Conservation (phyloP, 768 basidiomycete genomes). For the Favolaschia claudopus region DNA sequence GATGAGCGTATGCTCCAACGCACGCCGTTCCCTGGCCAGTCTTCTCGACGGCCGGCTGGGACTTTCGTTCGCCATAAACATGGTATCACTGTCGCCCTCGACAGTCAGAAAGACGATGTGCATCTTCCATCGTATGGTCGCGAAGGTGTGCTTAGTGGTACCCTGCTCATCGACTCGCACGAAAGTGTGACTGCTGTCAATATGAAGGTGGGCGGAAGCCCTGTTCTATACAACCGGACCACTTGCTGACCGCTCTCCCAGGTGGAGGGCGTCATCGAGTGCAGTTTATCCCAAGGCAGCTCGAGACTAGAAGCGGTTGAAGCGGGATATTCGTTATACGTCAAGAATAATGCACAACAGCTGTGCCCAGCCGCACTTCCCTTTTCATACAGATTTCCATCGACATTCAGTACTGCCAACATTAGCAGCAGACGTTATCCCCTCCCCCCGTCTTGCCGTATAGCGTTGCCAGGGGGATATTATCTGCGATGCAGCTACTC, state of each 20-base stretch:
- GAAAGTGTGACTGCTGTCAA: slow-evolving; percentile 1
- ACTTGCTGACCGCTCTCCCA: background rate
- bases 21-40: background rate
- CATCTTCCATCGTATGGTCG: background rate
- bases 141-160: slow-evolving; percentile 4
- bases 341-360: background rate
- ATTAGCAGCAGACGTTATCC: background rate
- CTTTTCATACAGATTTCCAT: slow-evolving; percentile 13
- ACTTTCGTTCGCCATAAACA: slow-evolving; percentile 10
- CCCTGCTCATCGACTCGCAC: background rate
- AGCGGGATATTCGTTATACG: background rate
- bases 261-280: slow-evolving; percentile 15
- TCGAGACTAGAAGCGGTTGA: background rate
- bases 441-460: slow-evolving; percentile 21
- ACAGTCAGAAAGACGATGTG: slow-evolving; percentile 12
- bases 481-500: slow-evolving; percentile 20
- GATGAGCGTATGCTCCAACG: slow-evolving; percentile 3
- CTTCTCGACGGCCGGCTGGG: slow-evolving; percentile 3
- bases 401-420: background rate
- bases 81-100: background rate
- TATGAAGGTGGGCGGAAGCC: background rate
- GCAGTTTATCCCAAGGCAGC: slow-evolving; percentile 4
- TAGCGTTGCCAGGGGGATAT: slow-evolving; percentile 3
- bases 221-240: background rate
- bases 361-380: slow-evolving; percentile 5